These are phyloP conservation scores for Lodderomyces parapsilosis DNA, from an alignment of 1,139 yeast genomes.

Conservation along the genomic window DNA sequence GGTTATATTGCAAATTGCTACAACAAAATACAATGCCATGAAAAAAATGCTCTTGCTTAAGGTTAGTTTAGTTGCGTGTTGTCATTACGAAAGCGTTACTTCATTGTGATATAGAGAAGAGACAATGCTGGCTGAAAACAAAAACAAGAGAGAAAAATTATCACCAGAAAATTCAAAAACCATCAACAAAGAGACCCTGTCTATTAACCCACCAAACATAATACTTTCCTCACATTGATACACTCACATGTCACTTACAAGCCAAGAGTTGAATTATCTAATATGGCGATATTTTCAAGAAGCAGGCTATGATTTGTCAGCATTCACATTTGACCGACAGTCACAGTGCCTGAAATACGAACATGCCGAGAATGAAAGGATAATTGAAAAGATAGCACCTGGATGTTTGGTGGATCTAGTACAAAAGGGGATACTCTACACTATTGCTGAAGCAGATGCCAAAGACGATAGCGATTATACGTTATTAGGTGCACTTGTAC, in stretches of 20 bases:
- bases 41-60: too few species aligned
- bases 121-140: slow-evolving; percentile 3
- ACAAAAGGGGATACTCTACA: slow-evolving; percentile 80
- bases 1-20: too few species aligned
- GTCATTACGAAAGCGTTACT: too few species aligned
- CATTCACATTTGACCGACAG: slow-evolving; percentile 80
- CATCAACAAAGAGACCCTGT: slow-evolving; percentile 1
- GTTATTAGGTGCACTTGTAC: slow-evolving; percentile 31
- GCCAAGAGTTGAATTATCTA: slow-evolving; percentile 83
- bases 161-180: slow-evolving; percentile 2
- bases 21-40: too few species aligned
- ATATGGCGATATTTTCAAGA: slow-evolving; percentile 94
- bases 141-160: background rate
- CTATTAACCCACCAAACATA: background rate
- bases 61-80: too few species aligned
- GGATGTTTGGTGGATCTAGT: slow-evolving; percentile 81
- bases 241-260: slow-evolving; percentile 69
- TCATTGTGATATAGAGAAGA: too few species aligned
- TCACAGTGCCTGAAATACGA: slow-evolving; percentile 64
- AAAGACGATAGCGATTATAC: slow-evolving; percentile 21
- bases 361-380: slow-evolving; percentile 36
- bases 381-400: slow-evolving; percentile 50
- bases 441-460: slow-evolving; percentile 34
- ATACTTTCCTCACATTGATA: background rate
- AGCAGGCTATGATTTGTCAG: slow-evolving; percentile 75